Conservation (phyloP, 2,329 filamentous ascomycete species). For the Apiospora pterosperma region DNA sequence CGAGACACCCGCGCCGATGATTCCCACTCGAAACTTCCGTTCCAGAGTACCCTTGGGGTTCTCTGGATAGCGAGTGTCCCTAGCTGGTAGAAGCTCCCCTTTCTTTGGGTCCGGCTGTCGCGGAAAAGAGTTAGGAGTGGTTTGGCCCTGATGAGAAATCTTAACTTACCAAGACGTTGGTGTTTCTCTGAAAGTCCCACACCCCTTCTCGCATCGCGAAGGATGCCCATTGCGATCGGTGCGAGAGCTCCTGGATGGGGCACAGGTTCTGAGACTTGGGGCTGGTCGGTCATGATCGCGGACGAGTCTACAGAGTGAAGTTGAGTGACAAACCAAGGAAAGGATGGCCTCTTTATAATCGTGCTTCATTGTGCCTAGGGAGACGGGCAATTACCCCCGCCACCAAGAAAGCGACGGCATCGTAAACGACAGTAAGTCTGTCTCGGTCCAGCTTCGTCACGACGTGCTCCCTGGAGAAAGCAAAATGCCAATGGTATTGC, state of each 20-base stretch:
- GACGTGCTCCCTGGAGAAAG: not conserved
- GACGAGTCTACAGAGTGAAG: not conserved
- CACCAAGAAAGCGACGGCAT: not conserved
- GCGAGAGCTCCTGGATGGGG: not conserved
- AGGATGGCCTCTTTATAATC: not conserved
- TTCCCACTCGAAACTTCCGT: constrained; percentile 9
- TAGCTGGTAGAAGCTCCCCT: not conserved
- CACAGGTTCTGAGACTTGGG: not conserved
- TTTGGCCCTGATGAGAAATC: not conserved
- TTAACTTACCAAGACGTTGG: not conserved
- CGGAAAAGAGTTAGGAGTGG: not conserved
- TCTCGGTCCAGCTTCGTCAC: not conserved
- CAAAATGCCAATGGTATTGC: not conserved
- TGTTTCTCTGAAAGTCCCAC: not conserved
- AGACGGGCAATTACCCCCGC: not conserved
- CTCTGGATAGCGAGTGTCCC: not conserved
- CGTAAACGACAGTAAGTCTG: not conserved
- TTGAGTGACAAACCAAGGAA: not conserved
- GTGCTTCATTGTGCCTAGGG: too few species aligned
- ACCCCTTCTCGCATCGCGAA: not conserved
- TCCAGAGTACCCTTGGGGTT: not conserved
- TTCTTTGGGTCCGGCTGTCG: not conserved
- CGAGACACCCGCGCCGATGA: constrained; percentile 13
- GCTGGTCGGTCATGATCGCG: not conserved
- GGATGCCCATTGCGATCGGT: not conserved